A percentile compares a stretch with the other conserved stretches of the same genome.
Evolutionary conservation across 257 asterid genomes (phyloP).

Genomic region (Solanum virginianum): DNA sequence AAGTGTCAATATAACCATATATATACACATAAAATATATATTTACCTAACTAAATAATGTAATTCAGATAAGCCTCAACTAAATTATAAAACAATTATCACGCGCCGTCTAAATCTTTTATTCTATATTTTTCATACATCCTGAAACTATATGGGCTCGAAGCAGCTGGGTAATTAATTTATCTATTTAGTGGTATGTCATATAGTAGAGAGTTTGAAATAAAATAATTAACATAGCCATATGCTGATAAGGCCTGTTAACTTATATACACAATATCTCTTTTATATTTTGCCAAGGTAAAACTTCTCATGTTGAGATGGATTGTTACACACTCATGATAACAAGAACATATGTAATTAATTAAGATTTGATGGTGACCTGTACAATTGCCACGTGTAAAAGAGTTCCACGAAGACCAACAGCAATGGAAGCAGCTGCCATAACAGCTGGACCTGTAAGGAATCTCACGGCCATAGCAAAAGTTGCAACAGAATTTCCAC

Average conservation of each 20-base stretch:
- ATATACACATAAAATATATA: no score
- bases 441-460: conserved; percentile 98
- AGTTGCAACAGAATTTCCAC: conserved; percentile 85
- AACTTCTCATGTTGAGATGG: no score
- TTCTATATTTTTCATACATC: no score
- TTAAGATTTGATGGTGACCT: conserved; percentile 26
- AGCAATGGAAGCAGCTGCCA: conserved; percentile 96
- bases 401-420: conserved; percentile 95
- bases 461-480: conserved; percentile 96
- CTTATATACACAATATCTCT: no score
- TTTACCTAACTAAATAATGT: no score
- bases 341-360: background rate
- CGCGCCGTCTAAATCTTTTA: no score
- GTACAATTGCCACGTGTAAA: conserved; percentile 84
- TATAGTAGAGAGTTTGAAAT: background rate
- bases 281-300: no score
- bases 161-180: background rate
- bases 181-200: background rate
- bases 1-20: no score
- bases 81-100: no score
- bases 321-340: no score
- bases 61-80: no score
- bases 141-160: background rate
- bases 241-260: background rate
- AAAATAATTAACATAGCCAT: background rate